Conservation (phyloP, 805 yeast genomes). For the Cyberlindnera meyerae region DNA sequence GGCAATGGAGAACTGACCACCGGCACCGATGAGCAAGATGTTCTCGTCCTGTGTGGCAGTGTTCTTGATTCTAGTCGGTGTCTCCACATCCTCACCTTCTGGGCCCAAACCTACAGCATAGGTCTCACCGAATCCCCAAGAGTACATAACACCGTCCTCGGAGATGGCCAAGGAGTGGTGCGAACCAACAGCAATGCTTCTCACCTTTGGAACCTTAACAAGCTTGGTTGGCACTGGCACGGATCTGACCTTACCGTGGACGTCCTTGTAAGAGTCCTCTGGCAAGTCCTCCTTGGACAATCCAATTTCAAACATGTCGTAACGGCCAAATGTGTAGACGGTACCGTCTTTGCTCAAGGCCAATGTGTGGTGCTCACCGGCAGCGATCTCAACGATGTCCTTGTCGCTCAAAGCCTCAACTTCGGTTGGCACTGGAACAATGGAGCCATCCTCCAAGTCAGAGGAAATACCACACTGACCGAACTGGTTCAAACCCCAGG, state of each 20-base stretch:
- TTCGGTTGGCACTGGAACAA: slow-evolving; percentile 70
- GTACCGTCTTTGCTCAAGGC: slow-evolving; percentile 71
- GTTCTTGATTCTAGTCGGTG: slow-evolving; percentile 85
- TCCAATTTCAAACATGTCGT: slow-evolving; percentile 92
- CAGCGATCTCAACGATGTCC: slow-evolving; percentile 58
- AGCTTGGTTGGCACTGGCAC: slow-evolving; percentile 81
- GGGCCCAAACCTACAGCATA: slow-evolving; percentile 96
- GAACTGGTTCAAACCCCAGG: slow-evolving; percentile 96
- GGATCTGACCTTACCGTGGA: slow-evolving; percentile 74
- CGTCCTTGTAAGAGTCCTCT: slow-evolving; percentile 67
- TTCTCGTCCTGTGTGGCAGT: slow-evolving; percentile 86
- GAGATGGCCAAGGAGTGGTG: slow-evolving; percentile 90
- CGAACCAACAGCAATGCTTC: slow-evolving; percentile 72
- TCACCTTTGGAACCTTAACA: slow-evolving; percentile 50
- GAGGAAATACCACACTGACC: slow-evolving; percentile 91
- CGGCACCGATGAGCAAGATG: slow-evolving; percentile 76
- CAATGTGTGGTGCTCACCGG: slow-evolving; percentile 93
- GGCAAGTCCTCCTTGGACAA: slow-evolving; percentile 65
- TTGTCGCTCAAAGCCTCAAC: slow-evolving; percentile 60
- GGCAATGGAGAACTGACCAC: slow-evolving; percentile 92
- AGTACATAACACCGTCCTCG: slow-evolving; percentile 75
- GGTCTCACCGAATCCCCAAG: slow-evolving; percentile 99
- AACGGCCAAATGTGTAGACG: slow-evolving; percentile 82
- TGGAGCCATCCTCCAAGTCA: slow-evolving; percentile 78
- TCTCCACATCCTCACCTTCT: slow-evolving; percentile 75